Evolutionary conservation across 371 early-diverging fungal genomes (phyloP), one percentile per base, ranked within the genome.

Genomic region (Actinomucor elegans): DNA sequence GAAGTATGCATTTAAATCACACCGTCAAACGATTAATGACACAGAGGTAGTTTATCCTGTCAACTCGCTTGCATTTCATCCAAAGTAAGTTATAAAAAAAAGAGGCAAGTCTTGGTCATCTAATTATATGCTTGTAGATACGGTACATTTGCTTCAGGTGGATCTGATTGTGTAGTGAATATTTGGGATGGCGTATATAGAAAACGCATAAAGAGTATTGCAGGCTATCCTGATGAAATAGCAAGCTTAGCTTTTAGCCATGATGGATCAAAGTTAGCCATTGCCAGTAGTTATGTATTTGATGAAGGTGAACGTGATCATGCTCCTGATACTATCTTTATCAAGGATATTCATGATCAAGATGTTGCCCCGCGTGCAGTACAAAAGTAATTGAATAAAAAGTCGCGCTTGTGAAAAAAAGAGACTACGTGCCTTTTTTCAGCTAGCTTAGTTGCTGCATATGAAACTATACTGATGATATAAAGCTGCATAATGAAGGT

Each of bases 1-100:
- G 55, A 93, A 92, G 59, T 97, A 94, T 56, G 94, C 96, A 0
- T 96, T 98, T 77, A 97, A 96, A 70, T 96, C 95, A 59, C 98
- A 98, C 69, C 85, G 97, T 28, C 82, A 89, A 48, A 76, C 71
- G 9, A 73, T 83, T 20, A 80, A 86, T 44, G 92, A 88, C 33
- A 80, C 84, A 3, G 97, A 96, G 43, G 79, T 81, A 11, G 90
- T 97, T 2, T 96, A 94, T 67, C 95, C 98, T 2, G 98, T 97
- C 29, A 94, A 98, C 64, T 88, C 96, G 4, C 55, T 96, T 35
- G 91, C 93, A 2, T 97, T 91, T 69, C 94, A 96, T 67, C 95
- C 95, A 2, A 85, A 83, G 86, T 90, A 83, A 73, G 83, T 9
- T 35, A 11, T 23, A 12, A 14, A 10, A 8, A 37, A 12, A 24